Evolutionary conservation across 176 grass and related monocot genomes (phyloP).

Genomic region (Rhynchospora breviuscula): DNA sequence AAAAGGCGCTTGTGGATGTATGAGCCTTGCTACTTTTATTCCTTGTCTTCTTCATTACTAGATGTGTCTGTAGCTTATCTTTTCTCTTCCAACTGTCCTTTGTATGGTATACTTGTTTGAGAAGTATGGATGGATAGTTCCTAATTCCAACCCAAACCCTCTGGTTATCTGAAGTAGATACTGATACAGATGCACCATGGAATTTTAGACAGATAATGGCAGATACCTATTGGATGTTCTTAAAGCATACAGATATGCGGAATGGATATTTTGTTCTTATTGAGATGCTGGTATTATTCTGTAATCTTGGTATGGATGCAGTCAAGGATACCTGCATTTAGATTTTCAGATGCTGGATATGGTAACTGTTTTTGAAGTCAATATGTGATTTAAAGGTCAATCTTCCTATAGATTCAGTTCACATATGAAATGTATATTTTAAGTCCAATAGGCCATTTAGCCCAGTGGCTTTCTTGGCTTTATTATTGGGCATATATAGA

Average conservation of each 20-base stretch:
- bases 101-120: not conserved
- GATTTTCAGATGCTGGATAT: not conserved
- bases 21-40: slow-evolving; percentile 27
- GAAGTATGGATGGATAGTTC: not conserved
- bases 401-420: not conserved
- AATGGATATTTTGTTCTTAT: not conserved
- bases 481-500: not conserved
- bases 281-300: not conserved
- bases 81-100: not conserved
- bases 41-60: not conserved
- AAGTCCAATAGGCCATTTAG: not conserved
- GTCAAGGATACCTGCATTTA: not conserved
- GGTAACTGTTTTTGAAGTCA: not conserved
- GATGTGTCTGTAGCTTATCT: not conserved
- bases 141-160: not conserved
- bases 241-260: not conserved
- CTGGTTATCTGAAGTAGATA: not conserved
- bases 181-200: too few relatives aligned
- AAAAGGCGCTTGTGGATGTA: slow-evolving; percentile 96
- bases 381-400: not conserved
- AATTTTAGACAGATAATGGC: not conserved
- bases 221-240: not conserved
- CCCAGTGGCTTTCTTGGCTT: not conserved
- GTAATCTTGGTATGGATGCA: not conserved
- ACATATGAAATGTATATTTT: not conserved